These are phyloP conservation scores for Phyllosticta capitalensis DNA, from an alignment of 2,329 filamentous ascomycete genomes.

Conservation along the genomic window DNA sequence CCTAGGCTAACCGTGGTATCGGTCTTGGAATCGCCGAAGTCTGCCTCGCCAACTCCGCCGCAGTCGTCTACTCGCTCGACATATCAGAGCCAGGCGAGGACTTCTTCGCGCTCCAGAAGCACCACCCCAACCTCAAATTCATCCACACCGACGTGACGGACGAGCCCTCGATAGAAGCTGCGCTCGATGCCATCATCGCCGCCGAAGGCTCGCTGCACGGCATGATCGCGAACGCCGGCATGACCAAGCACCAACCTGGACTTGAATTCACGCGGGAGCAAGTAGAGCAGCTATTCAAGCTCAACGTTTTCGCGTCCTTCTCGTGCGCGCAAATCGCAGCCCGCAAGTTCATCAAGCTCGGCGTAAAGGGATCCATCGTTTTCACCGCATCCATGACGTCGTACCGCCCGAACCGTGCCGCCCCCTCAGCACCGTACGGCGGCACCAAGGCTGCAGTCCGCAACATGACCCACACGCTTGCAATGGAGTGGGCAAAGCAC, in stretches of 20 bases:
- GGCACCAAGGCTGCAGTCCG: slow-evolving; percentile 34
- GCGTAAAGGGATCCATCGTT: slow-evolving; percentile 30
- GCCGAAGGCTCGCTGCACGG: slow-evolving; percentile 35
- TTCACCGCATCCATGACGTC: slow-evolving; percentile 42
- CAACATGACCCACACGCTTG: slow-evolving; percentile 33
- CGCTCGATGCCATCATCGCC: slow-evolving; percentile 33
- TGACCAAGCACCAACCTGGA: slow-evolving; percentile 39
- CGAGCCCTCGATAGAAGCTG: slow-evolving; percentile 32
- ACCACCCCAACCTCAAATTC: slow-evolving; percentile 36
- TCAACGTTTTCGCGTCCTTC: slow-evolving; percentile 41
- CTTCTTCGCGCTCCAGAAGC: slow-evolving; percentile 28
- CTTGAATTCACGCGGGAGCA: slow-evolving; percentile 34
- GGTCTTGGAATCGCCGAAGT: slow-evolving; percentile 25
- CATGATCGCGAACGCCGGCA: slow-evolving; percentile 33
- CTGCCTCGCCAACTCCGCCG: slow-evolving; percentile 37
- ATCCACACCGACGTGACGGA: slow-evolving; percentile 39
- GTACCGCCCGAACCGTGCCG: slow-evolving; percentile 41
- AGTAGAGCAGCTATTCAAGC: slow-evolving; percentile 33
- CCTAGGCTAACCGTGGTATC: slow-evolving; percentile 24
- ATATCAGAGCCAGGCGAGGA: slow-evolving; percentile 28
- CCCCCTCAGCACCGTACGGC: slow-evolving; percentile 41
- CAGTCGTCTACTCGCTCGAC: slow-evolving; percentile 33
- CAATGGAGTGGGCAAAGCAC: slow-evolving; percentile 25
- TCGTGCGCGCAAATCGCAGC: slow-evolving; percentile 39
- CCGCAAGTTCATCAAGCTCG: slow-evolving; percentile 35